Conservation (phyloP, 2,329 filamentous ascomycete genomes). For the Phyllosticta citribraziliensis region DNA sequence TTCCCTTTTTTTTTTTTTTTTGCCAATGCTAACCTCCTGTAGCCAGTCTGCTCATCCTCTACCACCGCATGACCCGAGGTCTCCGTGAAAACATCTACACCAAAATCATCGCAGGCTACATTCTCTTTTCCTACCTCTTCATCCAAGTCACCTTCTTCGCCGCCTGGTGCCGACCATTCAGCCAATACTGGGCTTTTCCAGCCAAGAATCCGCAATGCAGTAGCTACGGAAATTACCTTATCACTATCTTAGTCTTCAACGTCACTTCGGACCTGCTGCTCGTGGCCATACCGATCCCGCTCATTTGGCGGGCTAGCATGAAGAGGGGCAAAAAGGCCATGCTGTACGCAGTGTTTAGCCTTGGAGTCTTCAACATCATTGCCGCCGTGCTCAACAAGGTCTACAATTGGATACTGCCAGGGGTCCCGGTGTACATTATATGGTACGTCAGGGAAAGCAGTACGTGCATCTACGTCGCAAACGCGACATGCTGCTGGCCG, state of each 20-base stretch:
- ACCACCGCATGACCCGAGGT: conserved; percentile 9
- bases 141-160: conserved; percentile 14
- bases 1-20: neutral
- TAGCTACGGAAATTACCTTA: conserved; percentile 12
- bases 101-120: conserved; percentile 11
- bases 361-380: conserved; percentile 39
- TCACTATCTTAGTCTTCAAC: conserved; percentile 14
- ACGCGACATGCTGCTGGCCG: conserved; percentile 40
- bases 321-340: conserved; percentile 9
- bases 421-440: conserved; percentile 36
- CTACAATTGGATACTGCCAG: conserved; percentile 38
- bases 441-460: conserved; percentile 43
- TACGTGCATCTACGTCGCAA: conserved; percentile 39
- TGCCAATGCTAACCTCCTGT: neutral
- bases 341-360: conserved; percentile 30
- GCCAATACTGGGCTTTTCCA: conserved; percentile 13
- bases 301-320: conserved; percentile 11
- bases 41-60: conserved; percentile 8
- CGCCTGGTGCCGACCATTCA: conserved; percentile 14
- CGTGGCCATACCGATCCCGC: conserved; percentile 11
- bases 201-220: conserved; percentile 11
- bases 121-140: conserved; percentile 11
- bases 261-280: conserved; percentile 13
- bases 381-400: conserved; percentile 41
- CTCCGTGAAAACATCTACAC: conserved; percentile 9